phyloP scores from a whole-genome alignment of 2,329 filamentous ascomycete species.

The Neofusicoccum kwambonambiense region DNA sequence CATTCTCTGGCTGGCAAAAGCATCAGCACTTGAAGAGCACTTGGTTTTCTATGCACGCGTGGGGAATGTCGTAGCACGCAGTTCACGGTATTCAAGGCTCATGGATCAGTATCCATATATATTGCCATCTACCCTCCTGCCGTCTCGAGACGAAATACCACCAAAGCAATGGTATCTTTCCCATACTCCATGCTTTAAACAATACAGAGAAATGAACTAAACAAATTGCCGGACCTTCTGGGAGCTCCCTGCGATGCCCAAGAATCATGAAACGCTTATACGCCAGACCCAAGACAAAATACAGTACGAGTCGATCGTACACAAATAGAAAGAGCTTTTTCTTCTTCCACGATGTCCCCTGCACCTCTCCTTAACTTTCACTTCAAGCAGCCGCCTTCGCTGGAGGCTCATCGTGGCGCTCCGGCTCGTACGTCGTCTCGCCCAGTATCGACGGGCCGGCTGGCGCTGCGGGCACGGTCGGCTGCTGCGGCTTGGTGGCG shows the following conservation, averaged over 20 bases:
- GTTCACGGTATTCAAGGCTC: no score
- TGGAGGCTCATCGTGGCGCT: conserved; percentile 30
- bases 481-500: conserved; percentile 47
- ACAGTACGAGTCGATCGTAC: neutral
- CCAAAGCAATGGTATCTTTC: conserved; percentile 15
- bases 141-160: conserved; percentile 8
- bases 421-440: conserved; percentile 44
- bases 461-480: conserved; percentile 42
- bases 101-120: neutral
- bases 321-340: conserved; percentile 2
- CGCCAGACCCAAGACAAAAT: neutral
- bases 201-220: neutral
- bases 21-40: neutral
- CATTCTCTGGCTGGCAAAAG: neutral
- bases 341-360: neutral
- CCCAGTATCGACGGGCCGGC: conserved; percentile 38
- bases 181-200: conserved; percentile 12
- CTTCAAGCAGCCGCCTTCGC: neutral
- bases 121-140: neutral
- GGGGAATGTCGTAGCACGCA: no score
- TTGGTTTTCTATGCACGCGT: neutral
- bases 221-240: neutral
- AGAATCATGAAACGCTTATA: neutral
- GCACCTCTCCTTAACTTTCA: neutral
- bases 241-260: neutral